Percentiles rank a stretch among this genome's conserved stretches.
phyloP scores from a whole-genome alignment of 2,329 filamentous ascomycete species.

The Arthroderma sp. region DNA sequence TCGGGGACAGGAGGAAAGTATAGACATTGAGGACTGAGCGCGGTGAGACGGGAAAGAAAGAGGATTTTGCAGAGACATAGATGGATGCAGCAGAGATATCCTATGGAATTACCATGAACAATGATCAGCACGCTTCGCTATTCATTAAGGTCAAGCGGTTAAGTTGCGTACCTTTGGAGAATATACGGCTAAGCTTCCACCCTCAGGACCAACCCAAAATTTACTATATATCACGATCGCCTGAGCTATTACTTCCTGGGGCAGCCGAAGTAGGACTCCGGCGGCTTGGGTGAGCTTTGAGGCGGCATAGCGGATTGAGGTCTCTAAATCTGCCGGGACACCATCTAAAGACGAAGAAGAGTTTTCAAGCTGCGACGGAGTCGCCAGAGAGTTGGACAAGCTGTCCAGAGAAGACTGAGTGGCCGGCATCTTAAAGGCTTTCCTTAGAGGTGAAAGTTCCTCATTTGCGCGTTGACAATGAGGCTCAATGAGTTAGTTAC shows the following conservation, averaged over 20 bases:
- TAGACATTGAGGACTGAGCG: conserved; percentile 78
- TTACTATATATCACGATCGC: conserved; percentile 71
- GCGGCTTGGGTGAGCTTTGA: conserved; percentile 34
- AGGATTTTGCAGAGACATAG: conserved; percentile 73
- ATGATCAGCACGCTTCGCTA: background rate
- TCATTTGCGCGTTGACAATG: no score
- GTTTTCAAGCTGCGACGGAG: conserved; percentile 30
- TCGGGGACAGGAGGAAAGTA: conserved; percentile 57
- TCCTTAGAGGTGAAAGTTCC: background rate
- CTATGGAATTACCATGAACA: conserved; percentile 29
- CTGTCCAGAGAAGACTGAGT: conserved; percentile 17
- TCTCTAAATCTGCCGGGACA: conserved; percentile 28
- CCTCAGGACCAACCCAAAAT: conserved; percentile 53
- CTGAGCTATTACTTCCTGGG: conserved; percentile 73
- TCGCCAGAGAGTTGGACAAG: conserved; percentile 34
- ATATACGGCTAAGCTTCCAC: conserved; percentile 31
- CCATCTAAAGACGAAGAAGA: conserved; percentile 33
- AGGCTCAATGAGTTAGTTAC: no score
- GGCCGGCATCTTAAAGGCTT: background rate
- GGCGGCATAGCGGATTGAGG: conserved; percentile 32
- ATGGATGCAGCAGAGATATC: conserved; percentile 69
- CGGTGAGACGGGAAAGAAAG: conserved; percentile 59
- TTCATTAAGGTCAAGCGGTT: background rate
- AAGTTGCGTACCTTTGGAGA: conserved; percentile 24
- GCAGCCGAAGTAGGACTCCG: conserved; percentile 61